Evolutionary conservation across 192 early-diverging fungal genomes (phyloP).

Genomic region (Backusella morwellensis): DNA sequence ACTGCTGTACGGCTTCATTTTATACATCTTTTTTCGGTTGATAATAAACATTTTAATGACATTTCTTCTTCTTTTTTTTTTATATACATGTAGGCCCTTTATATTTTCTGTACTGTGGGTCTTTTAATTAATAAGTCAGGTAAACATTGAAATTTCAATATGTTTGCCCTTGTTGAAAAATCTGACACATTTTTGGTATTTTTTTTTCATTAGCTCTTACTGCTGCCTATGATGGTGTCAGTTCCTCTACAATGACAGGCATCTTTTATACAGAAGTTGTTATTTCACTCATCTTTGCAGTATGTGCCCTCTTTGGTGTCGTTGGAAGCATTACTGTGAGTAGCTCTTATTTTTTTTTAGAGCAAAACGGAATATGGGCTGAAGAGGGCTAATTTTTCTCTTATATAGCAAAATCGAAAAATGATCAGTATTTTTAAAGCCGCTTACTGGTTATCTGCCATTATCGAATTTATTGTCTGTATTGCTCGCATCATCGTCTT

Average conservation of each 20-base stretch:
- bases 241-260: background rate
- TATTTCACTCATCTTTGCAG: conserved; percentile 16
- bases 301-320: conserved; percentile 29
- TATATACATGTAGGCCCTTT: background rate
- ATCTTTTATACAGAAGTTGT: conserved; percentile 19
- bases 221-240: background rate
- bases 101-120: background rate
- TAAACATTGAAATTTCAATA: too few relatives aligned
- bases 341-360: background rate
- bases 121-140: background rate
- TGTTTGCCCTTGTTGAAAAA: background rate
- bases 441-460: conserved; percentile 26
- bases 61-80: background rate
- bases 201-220: background rate
- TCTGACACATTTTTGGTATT: background rate
- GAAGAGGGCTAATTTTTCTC: background rate
- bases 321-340: conserved; percentile 30
- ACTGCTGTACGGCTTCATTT: conserved; percentile 8
- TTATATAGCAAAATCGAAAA: conserved; percentile 30
- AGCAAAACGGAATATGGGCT: background rate
- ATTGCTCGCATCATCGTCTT: conserved; percentile 19
- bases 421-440: conserved; percentile 23
- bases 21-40: background rate
- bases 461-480: conserved; percentile 18
- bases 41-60: background rate